Percentiles rank a stretch among this genome's conserved stretches.
Evolutionary conservation across 345 rosid species (phyloP).

Genomic region (Boechera stricta): DNA sequence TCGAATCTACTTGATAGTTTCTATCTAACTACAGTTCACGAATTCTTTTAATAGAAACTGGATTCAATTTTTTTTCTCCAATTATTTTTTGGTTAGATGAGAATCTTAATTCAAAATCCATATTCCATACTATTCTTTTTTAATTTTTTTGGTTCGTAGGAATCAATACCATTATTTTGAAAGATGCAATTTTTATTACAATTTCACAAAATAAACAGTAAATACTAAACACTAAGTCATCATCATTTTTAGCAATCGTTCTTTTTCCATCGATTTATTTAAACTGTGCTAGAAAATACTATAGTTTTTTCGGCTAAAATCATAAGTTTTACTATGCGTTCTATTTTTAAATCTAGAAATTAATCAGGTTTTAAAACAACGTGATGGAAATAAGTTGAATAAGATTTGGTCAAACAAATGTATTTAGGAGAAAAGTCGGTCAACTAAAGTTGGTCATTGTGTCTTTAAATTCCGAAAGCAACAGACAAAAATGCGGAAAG

Average conservation of each 20-base stretch:
- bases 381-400: slow-evolving; percentile 11
- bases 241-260: background rate
- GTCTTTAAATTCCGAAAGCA: slow-evolving; percentile 35
- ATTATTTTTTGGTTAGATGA: background rate
- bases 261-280: no score
- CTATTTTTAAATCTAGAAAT: background rate
- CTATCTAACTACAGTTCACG: slow-evolving; percentile 14
- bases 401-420: slow-evolving; percentile 31
- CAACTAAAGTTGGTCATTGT: slow-evolving; percentile 40
- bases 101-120: slow-evolving; percentile 17
- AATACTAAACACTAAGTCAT: background rate
- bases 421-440: slow-evolving; percentile 39
- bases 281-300: no score
- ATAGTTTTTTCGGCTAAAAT: no score
- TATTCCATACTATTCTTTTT: no score
- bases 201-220: no score
- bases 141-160: no score
- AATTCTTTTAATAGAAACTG: background rate
- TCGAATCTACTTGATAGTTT: slow-evolving; percentile 36
- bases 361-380: background rate
- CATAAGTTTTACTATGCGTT: no score
- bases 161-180: no score
- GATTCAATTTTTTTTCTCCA: slow-evolving; percentile 6
- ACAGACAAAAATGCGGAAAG: slow-evolving; percentile 44
- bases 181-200: no score